phyloP scores from a whole-genome alignment of 768 basidiomycete species.

The Tulasnella sp. region DNA sequence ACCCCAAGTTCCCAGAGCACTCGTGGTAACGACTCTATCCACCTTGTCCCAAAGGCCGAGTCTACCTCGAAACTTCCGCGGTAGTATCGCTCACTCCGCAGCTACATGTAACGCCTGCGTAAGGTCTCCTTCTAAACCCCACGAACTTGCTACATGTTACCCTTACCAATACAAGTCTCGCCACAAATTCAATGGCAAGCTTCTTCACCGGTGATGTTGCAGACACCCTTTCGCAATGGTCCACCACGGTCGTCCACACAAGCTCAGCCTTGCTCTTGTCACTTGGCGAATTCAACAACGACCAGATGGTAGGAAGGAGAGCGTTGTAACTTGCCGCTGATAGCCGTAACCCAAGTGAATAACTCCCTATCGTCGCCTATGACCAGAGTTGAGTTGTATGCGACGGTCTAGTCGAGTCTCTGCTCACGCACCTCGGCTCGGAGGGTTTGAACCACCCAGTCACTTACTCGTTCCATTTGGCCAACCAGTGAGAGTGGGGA shows the following conservation, averaged over 20 bases:
- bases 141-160: constrained; percentile 11
- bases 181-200: constrained; percentile 66
- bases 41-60: constrained; percentile 33
- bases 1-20: constrained; percentile 76
- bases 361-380: background rate
- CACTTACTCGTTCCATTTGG: constrained; percentile 20
- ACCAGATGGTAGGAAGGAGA: constrained; percentile 73
- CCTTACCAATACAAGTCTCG: constrained; percentile 58
- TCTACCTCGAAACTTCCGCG: constrained; percentile 41
- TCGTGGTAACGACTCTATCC: constrained; percentile 71
- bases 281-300: constrained; percentile 45
- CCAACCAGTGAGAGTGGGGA: background rate
- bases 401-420: background rate
- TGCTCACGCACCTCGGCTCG: constrained; percentile 20
- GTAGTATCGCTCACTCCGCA: constrained; percentile 51
- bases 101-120: constrained; percentile 35
- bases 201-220: constrained; percentile 59
- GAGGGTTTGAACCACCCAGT: constrained; percentile 23
- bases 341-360: constrained; percentile 32
- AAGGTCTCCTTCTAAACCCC: constrained; percentile 19
- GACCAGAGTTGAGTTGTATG: background rate
- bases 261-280: constrained; percentile 25
- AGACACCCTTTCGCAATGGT: constrained; percentile 54
- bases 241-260: constrained; percentile 50
- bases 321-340: constrained; percentile 51